Evolutionary conservation across 2,329 filamentous ascomycete species (phyloP).

Genomic region (Neonectria neomacrospora): DNA sequence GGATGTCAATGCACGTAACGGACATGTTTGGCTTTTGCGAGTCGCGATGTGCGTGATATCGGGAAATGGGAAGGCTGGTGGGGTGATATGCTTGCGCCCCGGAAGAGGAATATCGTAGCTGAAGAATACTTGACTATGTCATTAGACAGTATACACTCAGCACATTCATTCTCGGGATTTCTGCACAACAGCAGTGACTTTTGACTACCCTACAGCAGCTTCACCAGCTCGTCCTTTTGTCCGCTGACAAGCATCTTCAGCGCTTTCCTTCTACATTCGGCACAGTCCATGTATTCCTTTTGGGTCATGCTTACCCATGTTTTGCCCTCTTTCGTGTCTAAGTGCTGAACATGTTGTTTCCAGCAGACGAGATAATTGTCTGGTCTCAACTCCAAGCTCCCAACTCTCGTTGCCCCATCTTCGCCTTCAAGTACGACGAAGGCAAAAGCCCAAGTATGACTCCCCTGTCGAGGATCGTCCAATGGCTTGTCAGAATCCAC

Average conservation of each 20-base stretch:
- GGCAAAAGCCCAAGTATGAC: constrained; percentile 17
- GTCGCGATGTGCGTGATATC: neutral
- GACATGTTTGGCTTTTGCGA: neutral
- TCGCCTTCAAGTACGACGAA: constrained; percentile 10
- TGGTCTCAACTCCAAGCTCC: constrained; percentile 18
- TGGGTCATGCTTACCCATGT: neutral
- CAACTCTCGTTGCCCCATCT: constrained; percentile 14
- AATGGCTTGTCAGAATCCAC: neutral
- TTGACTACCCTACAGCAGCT: neutral
- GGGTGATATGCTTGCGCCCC: too few relatives aligned
- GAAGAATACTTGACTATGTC: too few relatives aligned
- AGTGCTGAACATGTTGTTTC: constrained; percentile 9
- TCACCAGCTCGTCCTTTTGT: neutral
- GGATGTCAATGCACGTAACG: neutral
- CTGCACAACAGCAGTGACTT: too few relatives aligned
- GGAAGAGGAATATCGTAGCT: neutral
- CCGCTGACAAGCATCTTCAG: constrained; percentile 1
- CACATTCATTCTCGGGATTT: too few relatives aligned
- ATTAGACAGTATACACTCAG: too few relatives aligned
- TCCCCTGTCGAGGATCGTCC: neutral
- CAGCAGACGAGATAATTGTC: constrained; percentile 24
- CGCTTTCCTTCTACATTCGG: constrained; percentile 4
- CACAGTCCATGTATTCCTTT: constrained; percentile 6
- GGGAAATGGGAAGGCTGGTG: too few relatives aligned
- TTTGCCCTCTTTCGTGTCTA: neutral